These are phyloP conservation scores for Penicillium cataractarum DNA, from an alignment of 495 filamentous ascomycete species.

Conservation along the genomic window DNA sequence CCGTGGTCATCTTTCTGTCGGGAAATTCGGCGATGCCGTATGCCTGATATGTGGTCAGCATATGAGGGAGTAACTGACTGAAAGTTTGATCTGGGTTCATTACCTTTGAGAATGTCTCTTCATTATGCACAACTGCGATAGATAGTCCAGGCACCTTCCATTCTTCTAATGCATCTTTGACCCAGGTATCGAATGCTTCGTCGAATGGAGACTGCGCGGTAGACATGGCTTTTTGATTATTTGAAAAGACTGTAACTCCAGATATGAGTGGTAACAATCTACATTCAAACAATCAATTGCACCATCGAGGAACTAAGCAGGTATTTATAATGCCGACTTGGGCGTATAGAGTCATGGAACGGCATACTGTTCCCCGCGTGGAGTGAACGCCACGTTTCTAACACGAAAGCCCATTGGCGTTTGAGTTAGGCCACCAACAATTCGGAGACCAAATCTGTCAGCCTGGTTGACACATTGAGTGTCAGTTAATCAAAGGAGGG, in stretches of 20 bases:
- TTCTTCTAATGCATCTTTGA: constrained; percentile 39
- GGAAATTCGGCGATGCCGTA: constrained; percentile 51
- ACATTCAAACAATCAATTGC: not conserved
- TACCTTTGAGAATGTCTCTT: constrained; percentile 50
- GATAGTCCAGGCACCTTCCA: constrained; percentile 57
- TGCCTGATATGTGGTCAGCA: constrained; percentile 41
- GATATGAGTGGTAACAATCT: not conserved
- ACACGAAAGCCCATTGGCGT: not conserved
- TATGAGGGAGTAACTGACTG: not conserved
- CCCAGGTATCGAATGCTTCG: constrained; percentile 44
- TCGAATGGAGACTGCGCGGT: constrained; percentile 14
- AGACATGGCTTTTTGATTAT: not conserved
- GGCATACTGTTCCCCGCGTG: not conserved
- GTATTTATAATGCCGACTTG: not conserved
- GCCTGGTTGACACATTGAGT: not conserved
- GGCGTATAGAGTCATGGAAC: not conserved
- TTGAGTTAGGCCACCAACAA: not conserved
- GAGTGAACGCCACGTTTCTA: not conserved
- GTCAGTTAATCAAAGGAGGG: not conserved
- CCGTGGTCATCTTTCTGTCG: constrained; percentile 46
- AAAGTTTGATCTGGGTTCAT: not conserved
- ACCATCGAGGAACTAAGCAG: not conserved
- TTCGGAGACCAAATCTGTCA: not conserved
- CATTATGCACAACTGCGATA: constrained; percentile 51
- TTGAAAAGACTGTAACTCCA: not conserved